Base-by-base conservation (phyloP, 2,329 filamentous ascomycete species). In the Blastomyces gilchristii region DNA sequence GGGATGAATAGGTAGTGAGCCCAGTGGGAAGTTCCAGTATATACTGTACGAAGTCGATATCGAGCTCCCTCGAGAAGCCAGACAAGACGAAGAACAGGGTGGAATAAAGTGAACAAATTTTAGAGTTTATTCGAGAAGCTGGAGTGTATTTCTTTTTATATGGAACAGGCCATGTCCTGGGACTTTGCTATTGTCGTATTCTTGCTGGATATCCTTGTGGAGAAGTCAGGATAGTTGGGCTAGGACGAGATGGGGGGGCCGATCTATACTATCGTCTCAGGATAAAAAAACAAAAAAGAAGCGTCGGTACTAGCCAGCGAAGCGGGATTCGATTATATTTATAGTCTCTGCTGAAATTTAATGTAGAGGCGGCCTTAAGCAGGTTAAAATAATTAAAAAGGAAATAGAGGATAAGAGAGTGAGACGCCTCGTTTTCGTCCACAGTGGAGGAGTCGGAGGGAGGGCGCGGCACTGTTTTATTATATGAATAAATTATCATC, bases 381-480 rank as follows among this genome's bases (percentile, higher is more conserved):
- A 59, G 43, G 54, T 25, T 39, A 57, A 57, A 57, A 57, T 39
- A 57, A 57, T 39, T n/a, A 54, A 37, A 57, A 43, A 39, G 12
- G 12, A 57, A 57, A 43, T n/a, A 57, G 37, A 57, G 43, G 4
- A 31, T 12, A 59, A 18, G 22, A 18, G 16, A 41, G 22, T 59
- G 16, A 58, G 57, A 59, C 39, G 57, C 57, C 57, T 59, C 43
- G 57, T 47, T 47, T 59, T 59, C 28, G 41, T 28, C 57, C 57
- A 49, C 22, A 49, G 25, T 25, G 22, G 25, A 31, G 28, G 4
- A 49, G 57, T 16, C 25, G n/a, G 25, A 37, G 43, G 28, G 57
- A 22, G 54, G 53, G 53, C 54, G 54, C 37, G 37, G 37, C 43
- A 41, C 43, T 12, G 41, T 49, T 49, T 59, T 59, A 59, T 47